A percentile compares a stretch with the other conserved stretches of the same genome.
Conservation (phyloP, 177 flowering plant genomes). For the Vitis hybrid region DNA sequence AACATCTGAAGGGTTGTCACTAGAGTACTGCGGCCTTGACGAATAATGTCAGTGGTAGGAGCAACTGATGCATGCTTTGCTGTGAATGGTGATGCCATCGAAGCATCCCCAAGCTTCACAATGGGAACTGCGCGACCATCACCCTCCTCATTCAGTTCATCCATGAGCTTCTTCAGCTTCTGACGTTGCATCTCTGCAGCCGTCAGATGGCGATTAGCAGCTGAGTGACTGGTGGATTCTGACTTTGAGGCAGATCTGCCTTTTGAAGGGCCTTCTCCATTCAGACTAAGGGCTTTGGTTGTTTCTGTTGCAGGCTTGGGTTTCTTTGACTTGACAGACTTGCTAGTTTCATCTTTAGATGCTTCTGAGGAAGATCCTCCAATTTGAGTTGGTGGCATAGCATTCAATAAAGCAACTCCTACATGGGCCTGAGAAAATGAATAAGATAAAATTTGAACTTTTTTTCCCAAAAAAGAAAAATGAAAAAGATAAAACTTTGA, state of each 20-base stretch:
- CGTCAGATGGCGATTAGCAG: constrained; percentile 56
- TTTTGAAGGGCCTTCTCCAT: constrained; percentile 54
- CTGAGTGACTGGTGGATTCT: constrained; percentile 32
- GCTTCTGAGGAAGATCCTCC: constrained; percentile 48
- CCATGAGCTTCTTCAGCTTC: constrained; percentile 80
- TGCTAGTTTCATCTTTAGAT: constrained; percentile 46
- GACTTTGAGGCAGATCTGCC: constrained; percentile 29
- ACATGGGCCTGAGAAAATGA: constrained; percentile 76
- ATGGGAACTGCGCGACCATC: constrained; percentile 79
- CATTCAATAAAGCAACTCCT: constrained; percentile 91
- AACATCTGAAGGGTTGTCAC: constrained; percentile 99
- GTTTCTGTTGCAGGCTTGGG: constrained; percentile 42
- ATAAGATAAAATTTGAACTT: background rate
- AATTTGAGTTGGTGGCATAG: constrained; percentile 59
- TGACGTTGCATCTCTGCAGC: constrained; percentile 74
- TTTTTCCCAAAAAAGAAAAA: no score
- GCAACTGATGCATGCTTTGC: constrained; percentile 97
- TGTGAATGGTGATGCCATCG: constrained; percentile 99
- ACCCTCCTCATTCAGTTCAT: constrained; percentile 84
- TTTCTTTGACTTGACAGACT: constrained; percentile 61
- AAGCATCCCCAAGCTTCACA: constrained; percentile 95
- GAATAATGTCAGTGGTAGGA: constrained; percentile 85
- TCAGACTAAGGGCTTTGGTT: constrained; percentile 22
- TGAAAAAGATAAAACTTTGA: no score
- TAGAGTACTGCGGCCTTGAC: constrained; percentile 94